These are phyloP conservation scores for Pythium brachiatum DNA, from an alignment of 352 stramenopile genomes.

Conservation along the genomic window DNA sequence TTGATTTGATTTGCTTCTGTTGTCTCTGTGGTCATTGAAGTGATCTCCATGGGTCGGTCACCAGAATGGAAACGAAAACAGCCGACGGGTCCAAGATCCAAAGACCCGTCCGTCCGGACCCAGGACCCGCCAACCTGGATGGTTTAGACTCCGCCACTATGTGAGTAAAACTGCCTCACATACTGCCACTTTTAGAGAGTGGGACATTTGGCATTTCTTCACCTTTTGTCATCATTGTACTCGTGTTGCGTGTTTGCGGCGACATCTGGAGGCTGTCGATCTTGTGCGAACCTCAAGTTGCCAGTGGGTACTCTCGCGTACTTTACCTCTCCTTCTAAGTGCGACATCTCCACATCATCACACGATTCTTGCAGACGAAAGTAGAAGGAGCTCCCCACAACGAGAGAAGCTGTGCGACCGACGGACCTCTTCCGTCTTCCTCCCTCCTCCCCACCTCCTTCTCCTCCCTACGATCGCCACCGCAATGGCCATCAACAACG, in stretches of 20 bases:
- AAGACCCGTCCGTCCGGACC: too few species aligned
- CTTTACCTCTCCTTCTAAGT: conserved; percentile 7
- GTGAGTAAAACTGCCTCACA: too few species aligned
- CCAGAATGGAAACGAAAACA: background rate
- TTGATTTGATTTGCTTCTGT: too few species aligned
- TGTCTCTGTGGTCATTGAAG: too few species aligned
- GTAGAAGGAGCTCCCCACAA: conserved; percentile 6
- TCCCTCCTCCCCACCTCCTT: background rate
- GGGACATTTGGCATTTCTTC: too few species aligned
- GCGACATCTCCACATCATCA: conserved; percentile 10
- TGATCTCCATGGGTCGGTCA: background rate
- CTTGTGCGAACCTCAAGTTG: conserved; percentile 21
- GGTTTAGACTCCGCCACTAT: too few species aligned
- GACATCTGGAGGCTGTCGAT: conserved; percentile 3
- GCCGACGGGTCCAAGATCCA: too few species aligned
- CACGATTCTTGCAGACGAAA: conserved; percentile 1
- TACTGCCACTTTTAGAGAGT: too few species aligned
- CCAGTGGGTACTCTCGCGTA: background rate
- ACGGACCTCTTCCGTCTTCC: background rate
- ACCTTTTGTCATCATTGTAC: too few species aligned
- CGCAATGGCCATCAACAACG: conserved; percentile 12
- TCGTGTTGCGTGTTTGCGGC: conserved; percentile 10
- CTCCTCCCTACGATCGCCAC: background rate
- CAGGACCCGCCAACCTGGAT: too few species aligned
- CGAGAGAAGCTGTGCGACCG: background rate